These are phyloP conservation scores for Sporobolomyces pararoseus DNA, from an alignment of 768 basidiomycete genomes.

Conservation along the genomic window DNA sequence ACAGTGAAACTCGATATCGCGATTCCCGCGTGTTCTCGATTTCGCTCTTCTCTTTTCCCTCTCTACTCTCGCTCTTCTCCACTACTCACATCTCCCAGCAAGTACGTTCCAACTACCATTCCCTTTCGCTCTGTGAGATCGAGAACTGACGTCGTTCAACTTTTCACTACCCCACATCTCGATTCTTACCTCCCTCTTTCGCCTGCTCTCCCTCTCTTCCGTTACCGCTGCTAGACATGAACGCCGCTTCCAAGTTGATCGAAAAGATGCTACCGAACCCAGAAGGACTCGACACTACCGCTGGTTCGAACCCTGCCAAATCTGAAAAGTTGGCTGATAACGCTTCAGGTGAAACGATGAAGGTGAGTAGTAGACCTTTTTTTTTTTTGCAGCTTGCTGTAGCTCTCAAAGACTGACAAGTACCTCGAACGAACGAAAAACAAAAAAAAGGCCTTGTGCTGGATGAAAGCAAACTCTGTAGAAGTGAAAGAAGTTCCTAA, in stretches of 20 bases:
- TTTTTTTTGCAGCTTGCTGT: background rate
- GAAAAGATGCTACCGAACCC: slow-evolving; percentile 10
- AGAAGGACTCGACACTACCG: background rate
- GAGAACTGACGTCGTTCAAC: no score
- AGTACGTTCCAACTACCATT: no score
- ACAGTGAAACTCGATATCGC: no score
- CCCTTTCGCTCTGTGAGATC: no score
- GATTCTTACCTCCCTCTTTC: background rate
- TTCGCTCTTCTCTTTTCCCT: no score
- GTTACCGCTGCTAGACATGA: slow-evolving; percentile 8
- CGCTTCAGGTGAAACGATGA: slow-evolving; percentile 34
- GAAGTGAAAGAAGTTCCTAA: slow-evolving; percentile 28
- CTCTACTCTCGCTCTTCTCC: no score
- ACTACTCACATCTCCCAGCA: no score
- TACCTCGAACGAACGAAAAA: no score
- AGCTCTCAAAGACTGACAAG: no score
- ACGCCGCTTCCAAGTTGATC: slow-evolving; percentile 23
- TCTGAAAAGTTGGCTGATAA: slow-evolving; percentile 19
- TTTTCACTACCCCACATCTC: no score
- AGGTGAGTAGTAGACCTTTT: background rate
- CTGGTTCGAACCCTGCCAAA: slow-evolving; percentile 16
- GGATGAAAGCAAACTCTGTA: slow-evolving; percentile 26
- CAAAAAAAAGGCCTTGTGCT: no score
- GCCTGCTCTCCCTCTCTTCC: background rate
- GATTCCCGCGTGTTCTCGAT: no score